A percentile compares a stretch with the other conserved stretches of the same genome.
phyloP scores from a whole-genome alignment of 495 filamentous ascomycete genomes.

The Trichoderma asperelloides region DNA sequence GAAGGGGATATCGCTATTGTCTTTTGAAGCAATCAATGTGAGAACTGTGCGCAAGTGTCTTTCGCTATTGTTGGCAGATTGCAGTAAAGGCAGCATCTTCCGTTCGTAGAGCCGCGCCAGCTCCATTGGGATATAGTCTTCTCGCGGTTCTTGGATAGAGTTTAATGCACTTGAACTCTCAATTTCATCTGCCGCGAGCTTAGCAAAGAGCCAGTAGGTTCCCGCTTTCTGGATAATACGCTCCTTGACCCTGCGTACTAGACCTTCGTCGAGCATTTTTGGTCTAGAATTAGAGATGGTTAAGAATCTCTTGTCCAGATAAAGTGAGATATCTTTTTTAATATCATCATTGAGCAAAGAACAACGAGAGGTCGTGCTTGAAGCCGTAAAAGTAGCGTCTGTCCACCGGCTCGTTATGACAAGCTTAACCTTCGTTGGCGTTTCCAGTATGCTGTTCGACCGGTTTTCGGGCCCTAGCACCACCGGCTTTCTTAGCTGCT shows the following conservation, averaged over 20 bases:
- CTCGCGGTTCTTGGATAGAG: neutral
- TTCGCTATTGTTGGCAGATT: neutral
- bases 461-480: neutral
- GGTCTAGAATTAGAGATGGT: neutral
- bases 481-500: neutral
- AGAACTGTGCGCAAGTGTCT: neutral
- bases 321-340: neutral
- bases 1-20: neutral
- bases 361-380: neutral
- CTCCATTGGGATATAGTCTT: neutral
- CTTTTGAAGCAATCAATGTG: neutral
- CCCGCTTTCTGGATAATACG: neutral
- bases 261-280: neutral
- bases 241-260: neutral
- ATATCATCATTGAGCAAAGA: neutral
- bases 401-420: conserved; percentile 1
- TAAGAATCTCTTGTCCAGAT: neutral
- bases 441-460: neutral
- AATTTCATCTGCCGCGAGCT: neutral
- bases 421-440: neutral
- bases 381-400: neutral
- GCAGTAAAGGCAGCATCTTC: neutral
- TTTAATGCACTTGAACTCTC: neutral
- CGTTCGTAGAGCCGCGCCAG: neutral
- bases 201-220: neutral